Evolutionary conservation across 1,139 yeast genomes (phyloP).

Genomic region (Kurtzmaniella natalensis): DNA sequence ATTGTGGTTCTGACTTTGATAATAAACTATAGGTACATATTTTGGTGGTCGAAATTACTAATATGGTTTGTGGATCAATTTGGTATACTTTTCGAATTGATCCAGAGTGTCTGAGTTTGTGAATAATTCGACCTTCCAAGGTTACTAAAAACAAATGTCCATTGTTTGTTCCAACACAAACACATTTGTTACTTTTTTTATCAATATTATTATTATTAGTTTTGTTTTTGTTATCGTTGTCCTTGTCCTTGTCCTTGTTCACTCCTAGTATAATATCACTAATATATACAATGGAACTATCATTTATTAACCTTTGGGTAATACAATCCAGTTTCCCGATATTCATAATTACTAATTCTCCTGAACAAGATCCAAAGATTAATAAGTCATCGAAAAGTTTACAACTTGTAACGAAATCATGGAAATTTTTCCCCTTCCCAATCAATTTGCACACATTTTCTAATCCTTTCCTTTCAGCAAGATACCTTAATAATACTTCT

Average conservation of each 20-base stretch:
- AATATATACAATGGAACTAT: not conserved
- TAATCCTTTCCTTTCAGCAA: not conserved
- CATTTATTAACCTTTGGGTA: not conserved
- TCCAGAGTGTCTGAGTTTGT: not conserved
- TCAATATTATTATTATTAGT: not conserved
- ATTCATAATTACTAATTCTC: constrained; percentile 1
- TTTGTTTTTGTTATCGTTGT: too few relatives aligned
- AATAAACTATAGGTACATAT: constrained; percentile 1
- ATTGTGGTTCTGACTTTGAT: not conserved
- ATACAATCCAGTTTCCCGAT: constrained; percentile 1
- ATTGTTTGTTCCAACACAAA: constrained; percentile 1
- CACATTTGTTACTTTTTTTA: not conserved
- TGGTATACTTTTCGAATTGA: not conserved
- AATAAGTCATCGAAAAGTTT: not conserved
- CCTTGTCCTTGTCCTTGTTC: too few relatives aligned
- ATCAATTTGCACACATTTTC: not conserved
- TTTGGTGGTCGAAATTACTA: constrained; percentile 1
- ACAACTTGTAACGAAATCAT: constrained; percentile 1
- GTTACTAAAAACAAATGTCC: not conserved
- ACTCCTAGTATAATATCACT: constrained; percentile 1
- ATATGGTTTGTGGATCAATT: not conserved
- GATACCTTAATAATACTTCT: not conserved
- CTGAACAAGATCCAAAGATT: constrained; percentile 1
- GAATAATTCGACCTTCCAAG: not conserved
- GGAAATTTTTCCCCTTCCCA: constrained; percentile 1